These are phyloP conservation scores for Trypanosoma conorhini DNA, from an alignment of 208 protist genomes.

Conservation along the genomic window DNA sequence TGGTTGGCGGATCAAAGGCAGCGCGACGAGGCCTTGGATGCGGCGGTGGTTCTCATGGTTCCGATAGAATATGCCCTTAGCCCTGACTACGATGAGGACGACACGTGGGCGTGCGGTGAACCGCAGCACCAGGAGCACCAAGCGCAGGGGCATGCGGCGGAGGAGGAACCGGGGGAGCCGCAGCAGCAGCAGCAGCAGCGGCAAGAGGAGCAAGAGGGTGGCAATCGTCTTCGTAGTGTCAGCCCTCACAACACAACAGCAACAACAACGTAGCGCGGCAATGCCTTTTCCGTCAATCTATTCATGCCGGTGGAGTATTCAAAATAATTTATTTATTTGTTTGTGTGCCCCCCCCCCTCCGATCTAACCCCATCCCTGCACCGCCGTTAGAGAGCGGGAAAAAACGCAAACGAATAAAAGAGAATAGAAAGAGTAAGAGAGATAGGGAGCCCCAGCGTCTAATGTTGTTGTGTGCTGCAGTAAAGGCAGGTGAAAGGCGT, in stretches of 20 bases:
- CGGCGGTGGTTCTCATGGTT: constrained; percentile 51
- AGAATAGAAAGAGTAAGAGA: not conserved
- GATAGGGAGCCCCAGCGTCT: not conserved
- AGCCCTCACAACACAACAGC: not conserved
- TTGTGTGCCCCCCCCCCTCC: too few relatives aligned
- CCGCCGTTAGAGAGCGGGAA: not conserved
- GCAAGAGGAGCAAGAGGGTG: not conserved
- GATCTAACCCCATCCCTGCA: too few relatives aligned
- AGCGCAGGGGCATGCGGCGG: not conserved
- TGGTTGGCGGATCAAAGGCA: constrained; percentile 74
- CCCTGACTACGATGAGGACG: constrained; percentile 33
- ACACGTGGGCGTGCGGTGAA: not conserved
- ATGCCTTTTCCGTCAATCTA: not conserved
- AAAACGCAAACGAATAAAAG: not conserved
- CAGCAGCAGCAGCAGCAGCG: not conserved
- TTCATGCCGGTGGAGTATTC: not conserved
- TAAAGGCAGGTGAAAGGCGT: not conserved
- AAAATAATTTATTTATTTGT: not conserved
- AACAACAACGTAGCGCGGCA: not conserved
- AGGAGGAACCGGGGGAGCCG: not conserved
- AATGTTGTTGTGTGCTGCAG: not conserved
- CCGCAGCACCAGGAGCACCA: not conserved
- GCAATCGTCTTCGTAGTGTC: not conserved
- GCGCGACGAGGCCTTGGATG: constrained; percentile 56
- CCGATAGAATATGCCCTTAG: constrained; percentile 46